These are phyloP conservation scores for Tetrahymena elliotti DNA, from an alignment of 73 alveolate species.

Conservation along the genomic window DNA sequence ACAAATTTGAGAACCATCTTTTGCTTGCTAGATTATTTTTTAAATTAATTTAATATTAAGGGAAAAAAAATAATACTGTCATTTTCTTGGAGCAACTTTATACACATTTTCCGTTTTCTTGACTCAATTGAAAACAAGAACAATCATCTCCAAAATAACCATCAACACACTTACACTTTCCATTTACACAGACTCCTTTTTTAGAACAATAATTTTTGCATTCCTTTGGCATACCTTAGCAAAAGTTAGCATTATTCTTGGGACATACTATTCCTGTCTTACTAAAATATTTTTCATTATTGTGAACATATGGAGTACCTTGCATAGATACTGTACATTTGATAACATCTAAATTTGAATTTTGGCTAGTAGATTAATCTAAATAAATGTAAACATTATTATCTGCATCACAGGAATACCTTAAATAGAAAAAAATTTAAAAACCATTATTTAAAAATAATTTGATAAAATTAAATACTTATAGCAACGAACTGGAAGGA, in stretches of 20 bases:
- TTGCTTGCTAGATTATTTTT: not conserved
- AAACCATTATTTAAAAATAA: not conserved
- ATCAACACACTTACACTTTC: not conserved
- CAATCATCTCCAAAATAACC: not conserved
- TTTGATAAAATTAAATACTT: not conserved
- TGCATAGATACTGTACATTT: not conserved
- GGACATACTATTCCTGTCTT: not conserved
- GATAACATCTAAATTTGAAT: not conserved
- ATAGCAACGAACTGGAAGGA: not conserved
- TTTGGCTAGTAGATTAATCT: not conserved
- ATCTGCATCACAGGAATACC: not conserved
- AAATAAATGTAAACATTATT: not conserved
- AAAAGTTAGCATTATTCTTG: not conserved
- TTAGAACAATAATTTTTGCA: not conserved
- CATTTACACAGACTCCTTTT: not conserved
- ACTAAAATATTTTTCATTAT: not conserved
- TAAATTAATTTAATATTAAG: not conserved
- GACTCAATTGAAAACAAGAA: not conserved
- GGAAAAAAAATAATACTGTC: not conserved
- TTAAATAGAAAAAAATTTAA: not conserved
- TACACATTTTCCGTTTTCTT: not conserved
- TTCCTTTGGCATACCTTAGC: not conserved
- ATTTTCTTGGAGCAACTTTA: not conserved
- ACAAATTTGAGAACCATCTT: not conserved
- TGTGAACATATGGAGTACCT: not conserved